These are phyloP conservation scores for Sarocladiaceae sp. DNA, from an alignment of 2,329 filamentous ascomycete genomes.

Conservation along the genomic window DNA sequence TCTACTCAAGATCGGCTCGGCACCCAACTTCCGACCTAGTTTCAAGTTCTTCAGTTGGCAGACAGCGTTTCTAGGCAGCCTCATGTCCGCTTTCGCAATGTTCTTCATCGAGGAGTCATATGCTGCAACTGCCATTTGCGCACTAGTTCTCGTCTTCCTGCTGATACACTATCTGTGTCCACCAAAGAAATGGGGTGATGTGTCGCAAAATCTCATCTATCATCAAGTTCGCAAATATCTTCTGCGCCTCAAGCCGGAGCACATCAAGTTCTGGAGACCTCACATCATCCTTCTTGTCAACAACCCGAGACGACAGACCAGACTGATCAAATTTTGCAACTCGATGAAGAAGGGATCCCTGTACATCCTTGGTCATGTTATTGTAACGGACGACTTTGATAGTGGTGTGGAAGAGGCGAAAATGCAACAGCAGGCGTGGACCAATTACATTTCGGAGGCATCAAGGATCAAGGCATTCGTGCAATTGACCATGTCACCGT, in stretches of 20 bases:
- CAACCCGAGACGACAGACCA: slow-evolving; percentile 74
- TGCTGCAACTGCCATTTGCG: slow-evolving; percentile 68
- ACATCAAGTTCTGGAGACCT: slow-evolving; percentile 91
- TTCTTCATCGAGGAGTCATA: slow-evolving; percentile 85
- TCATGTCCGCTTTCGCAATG: slow-evolving; percentile 79
- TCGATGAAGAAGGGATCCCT: slow-evolving; percentile 83
- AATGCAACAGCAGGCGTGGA: slow-evolving; percentile 77
- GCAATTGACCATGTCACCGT: slow-evolving; percentile 78
- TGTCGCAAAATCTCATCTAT: slow-evolving; percentile 85
- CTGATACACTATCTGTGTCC: slow-evolving; percentile 82
- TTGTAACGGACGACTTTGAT: slow-evolving; percentile 79
- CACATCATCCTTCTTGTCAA: slow-evolving; percentile 84
- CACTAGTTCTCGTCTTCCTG: slow-evolving; percentile 73
- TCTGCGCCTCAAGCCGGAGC: slow-evolving; percentile 76
- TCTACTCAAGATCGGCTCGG: slow-evolving; percentile 78
- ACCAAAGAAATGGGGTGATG: slow-evolving; percentile 86
- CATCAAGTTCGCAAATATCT: slow-evolving; percentile 82
- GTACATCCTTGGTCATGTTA: slow-evolving; percentile 83
- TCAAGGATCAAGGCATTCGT: slow-evolving; percentile 87
- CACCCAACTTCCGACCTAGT: slow-evolving; percentile 82
- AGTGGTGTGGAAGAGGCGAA: slow-evolving; percentile 76
- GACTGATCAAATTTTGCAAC: slow-evolving; percentile 87
- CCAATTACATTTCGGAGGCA: slow-evolving; percentile 76
- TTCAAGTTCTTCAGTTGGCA: slow-evolving; percentile 90
- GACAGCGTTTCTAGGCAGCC: slow-evolving; percentile 68